These are phyloP conservation scores for Tetrahymena malaccensis DNA, from an alignment of 73 alveolate species.

Conservation along the genomic window DNA sequence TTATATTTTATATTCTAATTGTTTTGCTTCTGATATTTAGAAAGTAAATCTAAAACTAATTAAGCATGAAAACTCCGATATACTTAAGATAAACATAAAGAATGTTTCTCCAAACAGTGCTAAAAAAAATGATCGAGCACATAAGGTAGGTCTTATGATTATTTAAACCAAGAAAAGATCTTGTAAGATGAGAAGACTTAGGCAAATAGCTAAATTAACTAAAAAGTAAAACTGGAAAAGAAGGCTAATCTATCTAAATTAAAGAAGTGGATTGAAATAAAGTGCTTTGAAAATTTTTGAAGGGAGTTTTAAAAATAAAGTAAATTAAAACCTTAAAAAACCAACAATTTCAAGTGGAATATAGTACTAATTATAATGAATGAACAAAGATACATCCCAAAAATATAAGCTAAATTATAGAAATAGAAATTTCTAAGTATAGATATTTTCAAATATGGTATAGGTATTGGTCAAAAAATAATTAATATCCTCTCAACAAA, in stretches of 20 bases:
- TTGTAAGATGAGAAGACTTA: conserved; percentile 90
- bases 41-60: no score
- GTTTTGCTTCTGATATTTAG: no score
- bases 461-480: conserved; percentile 65
- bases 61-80: no score
- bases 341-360: no score
- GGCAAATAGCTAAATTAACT: conserved; percentile 74
- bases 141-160: no score
- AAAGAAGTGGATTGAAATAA: conserved; percentile 86
- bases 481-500: conserved; percentile 20
- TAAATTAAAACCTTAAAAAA: no score
- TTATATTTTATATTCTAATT: no score
- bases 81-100: no score
- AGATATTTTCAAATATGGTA: conserved; percentile 72
- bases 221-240: no score
- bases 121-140: no score
- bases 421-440: no score
- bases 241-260: conserved; percentile 66
- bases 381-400: conserved; percentile 93
- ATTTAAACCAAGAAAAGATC: conserved; percentile 97
- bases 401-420: conserved; percentile 83
- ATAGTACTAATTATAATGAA: conserved; percentile 96
- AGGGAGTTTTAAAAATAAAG: conserved; percentile 90
- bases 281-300: conserved; percentile 84
- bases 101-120: no score